Evolutionary conservation across 495 filamentous ascomycete genomes (phyloP).

Genomic region (Neurospora africana): DNA sequence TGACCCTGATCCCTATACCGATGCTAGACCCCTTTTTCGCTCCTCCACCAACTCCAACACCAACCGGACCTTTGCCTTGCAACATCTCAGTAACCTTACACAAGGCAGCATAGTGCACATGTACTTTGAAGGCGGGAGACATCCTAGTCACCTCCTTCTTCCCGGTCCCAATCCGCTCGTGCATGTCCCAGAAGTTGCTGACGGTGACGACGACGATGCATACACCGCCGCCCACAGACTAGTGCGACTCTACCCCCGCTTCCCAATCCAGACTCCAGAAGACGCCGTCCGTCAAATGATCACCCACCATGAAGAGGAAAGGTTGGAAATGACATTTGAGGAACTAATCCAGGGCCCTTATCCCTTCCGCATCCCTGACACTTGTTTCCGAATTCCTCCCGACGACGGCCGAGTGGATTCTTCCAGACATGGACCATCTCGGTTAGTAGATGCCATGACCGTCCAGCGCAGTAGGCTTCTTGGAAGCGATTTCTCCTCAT

Average conservation of each 20-base stretch:
- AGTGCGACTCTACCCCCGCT: not conserved
- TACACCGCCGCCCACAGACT: not conserved
- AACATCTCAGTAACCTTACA: not conserved
- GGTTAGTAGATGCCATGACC: not conserved
- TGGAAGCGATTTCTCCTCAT: not conserved
- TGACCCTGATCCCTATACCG: not conserved
- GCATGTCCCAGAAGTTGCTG: not conserved
- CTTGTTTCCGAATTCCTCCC: not conserved
- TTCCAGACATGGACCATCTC: too few relatives aligned
- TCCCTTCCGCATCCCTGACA: not conserved
- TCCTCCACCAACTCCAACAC: not conserved
- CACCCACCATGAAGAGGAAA: not conserved
- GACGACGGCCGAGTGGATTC: too few relatives aligned
- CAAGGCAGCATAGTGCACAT: not conserved
- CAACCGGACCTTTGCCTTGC: not conserved
- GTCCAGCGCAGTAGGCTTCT: not conserved
- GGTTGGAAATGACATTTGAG: not conserved
- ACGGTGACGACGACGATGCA: not conserved
- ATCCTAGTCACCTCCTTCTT: not conserved
- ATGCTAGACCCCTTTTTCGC: not conserved
- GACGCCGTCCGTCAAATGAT: not conserved
- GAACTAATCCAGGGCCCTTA: not conserved
- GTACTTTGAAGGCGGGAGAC: not conserved
- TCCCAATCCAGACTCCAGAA: not conserved
- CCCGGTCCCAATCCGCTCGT: not conserved